Base-by-base conservation (phyloP, 208 protist species). In the Leishmania amazonensis region DNA sequence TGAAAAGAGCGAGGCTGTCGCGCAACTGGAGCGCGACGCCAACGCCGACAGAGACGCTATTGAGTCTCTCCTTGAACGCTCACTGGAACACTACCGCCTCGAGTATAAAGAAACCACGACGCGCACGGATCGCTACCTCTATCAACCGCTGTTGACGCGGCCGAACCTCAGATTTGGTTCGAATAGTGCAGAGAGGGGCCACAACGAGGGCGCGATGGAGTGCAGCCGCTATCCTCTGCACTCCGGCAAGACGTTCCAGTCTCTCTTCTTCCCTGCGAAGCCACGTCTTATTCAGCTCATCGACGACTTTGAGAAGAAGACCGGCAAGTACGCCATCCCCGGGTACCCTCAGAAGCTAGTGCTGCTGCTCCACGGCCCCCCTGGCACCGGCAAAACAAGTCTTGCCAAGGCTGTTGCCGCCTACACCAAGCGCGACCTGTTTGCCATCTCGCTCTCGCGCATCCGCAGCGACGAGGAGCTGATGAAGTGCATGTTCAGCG, bases 321-420 rank as follows among this genome's bases (percentile, higher is more conserved):
- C 80, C 21, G 96, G 96, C 65, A 96, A 96, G 81, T 98, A 94
- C 83, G 91, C 95, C 35, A 87, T 98, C 3, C 89, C 91, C 0
- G 94, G 94, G 1, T 97, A 95, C 86, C 96, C 95, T 8, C 91
- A 98, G 71, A 93, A 94, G 87, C 82, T 98, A 38, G 89, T 94
- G 64, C 84, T 98, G 65, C 92, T 98, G 58, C 89, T 99, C 24
- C 88, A 98, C 89, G 98, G 98, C 0, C 98, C 98, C 17, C 98
- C 98, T 13, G 98, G 98, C 2, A 99, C 98, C 21, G 97, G 93
- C 31, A 99, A 99, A 81, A 99, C 98, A 65, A 96, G 96, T 80
- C 89, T 98, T 42, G 93, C 98, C 38, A 97, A 98, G 80, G 94
- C 95, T 3, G 90, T 98, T 60, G 95, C 96, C 24, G 86, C 90